phyloP scores from a whole-genome alignment of 345 rosid species.

The Acer yangbiense region DNA sequence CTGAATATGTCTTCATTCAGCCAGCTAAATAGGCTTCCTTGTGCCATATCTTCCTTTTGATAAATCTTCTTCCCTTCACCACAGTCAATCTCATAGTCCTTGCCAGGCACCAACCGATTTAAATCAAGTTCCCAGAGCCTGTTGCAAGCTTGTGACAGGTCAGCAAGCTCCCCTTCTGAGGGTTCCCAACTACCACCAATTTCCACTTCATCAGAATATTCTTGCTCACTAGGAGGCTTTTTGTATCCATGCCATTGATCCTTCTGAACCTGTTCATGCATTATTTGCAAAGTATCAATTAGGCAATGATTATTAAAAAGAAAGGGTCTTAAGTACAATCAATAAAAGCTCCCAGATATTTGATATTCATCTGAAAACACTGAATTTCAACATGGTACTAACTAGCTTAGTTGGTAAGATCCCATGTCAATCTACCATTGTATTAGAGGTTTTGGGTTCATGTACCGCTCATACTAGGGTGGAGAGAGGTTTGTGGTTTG shows the following conservation, averaged over 20 bases:
- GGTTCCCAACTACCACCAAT: constrained; percentile 48
- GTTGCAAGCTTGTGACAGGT: constrained; percentile 80
- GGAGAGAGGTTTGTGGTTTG: background rate
- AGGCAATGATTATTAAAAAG: background rate
- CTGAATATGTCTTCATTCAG: constrained; percentile 67
- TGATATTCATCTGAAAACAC: background rate
- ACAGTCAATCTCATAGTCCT: constrained; percentile 82
- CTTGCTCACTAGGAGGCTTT: constrained; percentile 66
- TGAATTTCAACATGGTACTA: background rate
- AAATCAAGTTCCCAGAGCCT: constrained; percentile 86
- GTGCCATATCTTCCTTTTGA: constrained; percentile 73
- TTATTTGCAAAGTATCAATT: constrained; percentile 13
- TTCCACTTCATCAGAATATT: constrained; percentile 63
- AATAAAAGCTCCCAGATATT: background rate
- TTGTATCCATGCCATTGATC: constrained; percentile 82
- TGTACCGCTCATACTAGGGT: background rate
- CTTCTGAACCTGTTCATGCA: constrained; percentile 53
- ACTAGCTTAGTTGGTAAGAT: background rate
- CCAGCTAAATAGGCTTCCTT: constrained; percentile 70
- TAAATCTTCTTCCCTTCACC: constrained; percentile 90
- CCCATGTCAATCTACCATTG: background rate
- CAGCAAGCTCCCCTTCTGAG: constrained; percentile 69
- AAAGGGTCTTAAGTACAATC: background rate
- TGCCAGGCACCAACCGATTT: constrained; percentile 78
- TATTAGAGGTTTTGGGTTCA: background rate